Evolutionary conservation across 2,329 filamentous ascomycete species (phyloP).

Genomic region (Xylaria sp.): DNA sequence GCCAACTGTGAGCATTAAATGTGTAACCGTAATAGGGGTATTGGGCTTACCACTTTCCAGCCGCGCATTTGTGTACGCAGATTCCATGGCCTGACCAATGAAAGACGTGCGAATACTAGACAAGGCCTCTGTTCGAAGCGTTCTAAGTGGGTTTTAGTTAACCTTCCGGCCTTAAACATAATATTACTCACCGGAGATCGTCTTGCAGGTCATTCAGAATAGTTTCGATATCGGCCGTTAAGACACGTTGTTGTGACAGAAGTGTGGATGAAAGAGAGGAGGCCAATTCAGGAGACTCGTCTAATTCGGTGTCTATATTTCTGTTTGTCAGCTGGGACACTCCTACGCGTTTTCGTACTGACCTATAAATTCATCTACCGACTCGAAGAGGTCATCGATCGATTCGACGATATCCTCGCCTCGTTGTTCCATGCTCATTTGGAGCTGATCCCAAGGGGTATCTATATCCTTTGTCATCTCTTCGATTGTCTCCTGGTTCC

Average conservation of each 20-base stretch:
- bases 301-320: slow-evolving; percentile 21
- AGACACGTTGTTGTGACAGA: slow-evolving; percentile 44
- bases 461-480: slow-evolving; percentile 51
- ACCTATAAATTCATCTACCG: slow-evolving; percentile 28
- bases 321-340: not conserved
- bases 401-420: slow-evolving; percentile 19
- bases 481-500: slow-evolving; percentile 58
- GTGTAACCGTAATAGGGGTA: not conserved
- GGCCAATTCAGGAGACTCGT: slow-evolving; percentile 4
- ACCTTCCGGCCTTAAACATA: slow-evolving; percentile 18
- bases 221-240: slow-evolving; percentile 43
- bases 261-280: slow-evolving; percentile 46
- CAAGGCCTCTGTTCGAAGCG: slow-evolving; percentile 50
- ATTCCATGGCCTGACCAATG: slow-evolving; percentile 52
- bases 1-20: slow-evolving; percentile 1
- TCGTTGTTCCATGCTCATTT: slow-evolving; percentile 21
- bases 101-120: slow-evolving; percentile 53
- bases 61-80: slow-evolving; percentile 48
- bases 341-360: not conserved
- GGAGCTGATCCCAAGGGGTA: slow-evolving; percentile 49
- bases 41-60: slow-evolving; percentile 49
- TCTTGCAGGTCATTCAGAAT: slow-evolving; percentile 43
- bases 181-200: slow-evolving; percentile 23
- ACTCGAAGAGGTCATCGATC: slow-evolving; percentile 37
- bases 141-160: slow-evolving; percentile 41